These are phyloP conservation scores for Lodderomyces jiufengensis DNA, from an alignment of 1,139 yeast genomes.

Conservation along the genomic window DNA sequence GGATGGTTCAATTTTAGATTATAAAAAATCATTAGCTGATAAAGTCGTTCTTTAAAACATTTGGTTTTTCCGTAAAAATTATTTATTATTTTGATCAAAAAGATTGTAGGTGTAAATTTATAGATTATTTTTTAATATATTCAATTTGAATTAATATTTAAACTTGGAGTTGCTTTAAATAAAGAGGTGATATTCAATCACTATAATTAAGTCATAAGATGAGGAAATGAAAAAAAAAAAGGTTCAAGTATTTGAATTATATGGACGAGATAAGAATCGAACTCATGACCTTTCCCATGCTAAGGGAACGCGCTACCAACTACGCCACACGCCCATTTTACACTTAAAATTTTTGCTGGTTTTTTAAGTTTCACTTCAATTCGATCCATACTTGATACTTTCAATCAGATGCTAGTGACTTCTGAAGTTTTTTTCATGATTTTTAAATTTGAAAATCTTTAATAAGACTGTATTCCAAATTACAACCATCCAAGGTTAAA, in stretches of 20 bases:
- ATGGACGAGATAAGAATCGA: slow-evolving; percentile 67
- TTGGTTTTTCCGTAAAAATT: background rate
- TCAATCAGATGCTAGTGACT: too few relatives aligned
- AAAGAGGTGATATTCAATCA: too few relatives aligned
- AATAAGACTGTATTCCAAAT: too few relatives aligned
- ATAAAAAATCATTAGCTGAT: slow-evolving; percentile 90
- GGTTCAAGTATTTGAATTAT: background rate
- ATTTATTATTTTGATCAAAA: too few relatives aligned
- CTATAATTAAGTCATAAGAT: background rate
- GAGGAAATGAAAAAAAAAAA: slow-evolving; percentile 1
- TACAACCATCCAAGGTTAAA: too few relatives aligned
- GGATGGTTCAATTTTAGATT: slow-evolving; percentile 87
- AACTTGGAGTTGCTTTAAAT: too few relatives aligned
- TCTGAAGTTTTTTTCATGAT: too few relatives aligned
- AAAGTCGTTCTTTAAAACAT: slow-evolving; percentile 55
- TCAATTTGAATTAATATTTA: background rate
- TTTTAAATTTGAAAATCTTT: too few relatives aligned
- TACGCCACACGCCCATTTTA: slow-evolving; percentile 60
- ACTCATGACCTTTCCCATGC: slow-evolving; percentile 67
- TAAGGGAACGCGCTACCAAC: slow-evolving; percentile 70
- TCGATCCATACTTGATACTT: too few relatives aligned
- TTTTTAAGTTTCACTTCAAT: too few relatives aligned
- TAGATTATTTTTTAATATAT: background rate
- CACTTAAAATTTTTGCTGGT: background rate
- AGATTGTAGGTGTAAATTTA: background rate